Evolutionary conservation across 441 rosid genomes (phyloP).

Genomic region (Populus trichocarpa): DNA sequence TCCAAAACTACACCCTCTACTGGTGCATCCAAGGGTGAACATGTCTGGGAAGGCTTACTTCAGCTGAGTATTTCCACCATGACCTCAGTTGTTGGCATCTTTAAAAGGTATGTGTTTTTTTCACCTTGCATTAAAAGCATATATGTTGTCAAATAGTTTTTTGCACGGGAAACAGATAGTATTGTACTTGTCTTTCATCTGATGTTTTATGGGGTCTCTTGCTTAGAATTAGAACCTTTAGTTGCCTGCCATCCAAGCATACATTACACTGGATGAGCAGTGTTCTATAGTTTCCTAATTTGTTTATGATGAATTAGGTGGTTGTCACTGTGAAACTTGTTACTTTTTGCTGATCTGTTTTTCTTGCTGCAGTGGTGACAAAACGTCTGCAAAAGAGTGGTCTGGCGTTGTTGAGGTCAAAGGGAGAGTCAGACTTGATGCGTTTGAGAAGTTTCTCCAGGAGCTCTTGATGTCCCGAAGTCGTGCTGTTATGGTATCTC

Average conservation of each 20-base stretch:
- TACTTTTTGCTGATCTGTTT: constrained; percentile 11
- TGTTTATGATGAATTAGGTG: neutral
- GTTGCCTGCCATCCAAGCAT: neutral
- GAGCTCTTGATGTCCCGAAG: constrained; percentile 82
- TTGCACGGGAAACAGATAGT: neutral
- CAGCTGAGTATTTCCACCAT: constrained; percentile 54
- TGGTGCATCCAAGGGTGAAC: constrained; percentile 40
- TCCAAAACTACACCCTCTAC: constrained; percentile 17
- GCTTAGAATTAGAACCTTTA: neutral
- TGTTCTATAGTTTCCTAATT: neutral
- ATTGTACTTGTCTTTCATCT: neutral
- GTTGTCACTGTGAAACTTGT: neutral
- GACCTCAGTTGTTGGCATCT: constrained; percentile 56
- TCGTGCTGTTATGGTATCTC: constrained; percentile 90
- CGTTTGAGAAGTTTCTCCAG: constrained; percentile 91
- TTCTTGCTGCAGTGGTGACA: constrained; percentile 61
- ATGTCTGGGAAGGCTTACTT: constrained; percentile 78
- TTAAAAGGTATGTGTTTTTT: constrained; percentile 57
- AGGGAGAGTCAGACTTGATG: constrained; percentile 86
- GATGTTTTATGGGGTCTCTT: neutral
- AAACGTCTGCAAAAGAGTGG: constrained; percentile 58
- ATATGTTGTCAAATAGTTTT: neutral
- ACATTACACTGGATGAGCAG: neutral
- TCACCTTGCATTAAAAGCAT: neutral
- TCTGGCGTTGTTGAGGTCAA: constrained; percentile 60